Conservation (phyloP, 1,284 basidiomycete genomes). For the Naganishia sp. region DNA sequence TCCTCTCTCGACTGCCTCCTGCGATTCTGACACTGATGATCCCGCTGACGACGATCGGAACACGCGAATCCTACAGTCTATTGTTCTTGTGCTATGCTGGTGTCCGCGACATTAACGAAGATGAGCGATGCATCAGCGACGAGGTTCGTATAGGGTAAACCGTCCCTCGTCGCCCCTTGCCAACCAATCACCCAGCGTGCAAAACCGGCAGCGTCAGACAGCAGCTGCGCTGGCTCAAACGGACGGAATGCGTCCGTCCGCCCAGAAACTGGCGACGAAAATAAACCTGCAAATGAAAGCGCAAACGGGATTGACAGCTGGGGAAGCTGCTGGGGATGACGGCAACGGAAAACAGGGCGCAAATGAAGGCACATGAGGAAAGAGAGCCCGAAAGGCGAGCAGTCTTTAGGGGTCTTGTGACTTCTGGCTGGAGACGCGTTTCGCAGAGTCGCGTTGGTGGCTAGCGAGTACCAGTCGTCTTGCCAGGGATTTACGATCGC, state of each 20-base stretch:
- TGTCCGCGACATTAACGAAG: too few species aligned
- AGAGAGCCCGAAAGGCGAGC: too few species aligned
- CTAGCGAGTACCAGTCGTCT: too few species aligned
- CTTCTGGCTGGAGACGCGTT: not conserved
- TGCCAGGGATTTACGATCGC: too few species aligned
- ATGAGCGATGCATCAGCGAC: not conserved
- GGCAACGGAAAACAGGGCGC: not conserved
- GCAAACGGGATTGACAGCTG: not conserved
- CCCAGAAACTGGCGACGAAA: not conserved
- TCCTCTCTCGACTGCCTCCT: not conserved
- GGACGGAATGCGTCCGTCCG: not conserved
- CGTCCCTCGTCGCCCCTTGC: not conserved
- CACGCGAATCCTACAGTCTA: not conserved
- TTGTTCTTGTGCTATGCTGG: not conserved
- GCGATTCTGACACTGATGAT: not conserved
- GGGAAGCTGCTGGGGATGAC: not conserved
- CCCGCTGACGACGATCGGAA: too few species aligned
- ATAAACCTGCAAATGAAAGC: slow-evolving; percentile 7
- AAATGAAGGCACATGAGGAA: too few species aligned
- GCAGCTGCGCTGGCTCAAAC: not conserved
- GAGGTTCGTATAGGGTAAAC: not conserved
- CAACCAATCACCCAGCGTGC: slow-evolving; percentile 19
- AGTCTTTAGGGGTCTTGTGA: not conserved
- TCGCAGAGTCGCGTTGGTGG: too few species aligned
- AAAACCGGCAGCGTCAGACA: not conserved